Base-by-base conservation (phyloP, 768 basidiomycete species). In the Mycena rosella region DNA sequence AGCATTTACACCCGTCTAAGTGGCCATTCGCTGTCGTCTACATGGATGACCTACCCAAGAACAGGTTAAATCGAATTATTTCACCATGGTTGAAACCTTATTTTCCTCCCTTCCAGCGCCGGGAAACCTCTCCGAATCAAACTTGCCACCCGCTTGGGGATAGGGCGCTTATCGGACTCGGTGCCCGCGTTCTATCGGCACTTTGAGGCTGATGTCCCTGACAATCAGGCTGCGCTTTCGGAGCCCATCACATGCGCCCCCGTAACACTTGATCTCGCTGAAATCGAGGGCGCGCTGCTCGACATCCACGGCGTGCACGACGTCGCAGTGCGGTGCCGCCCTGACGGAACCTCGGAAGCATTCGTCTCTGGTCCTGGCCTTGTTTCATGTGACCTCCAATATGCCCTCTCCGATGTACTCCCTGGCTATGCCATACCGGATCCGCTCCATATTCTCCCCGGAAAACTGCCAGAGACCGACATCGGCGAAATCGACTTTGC, bases 21-120 rank as follows among this genome's bases (percentile, higher is more conserved):
- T 86, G 85, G 85, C 85, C 85, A 0, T 83, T 80, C 70, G 79
- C 77, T 0, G 65, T 86, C 30, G 80, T 86, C 24, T 86, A 84
- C 69, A 85, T 86, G 80, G 74, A 80, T 27, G 81, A 83, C 60
- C 68, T 86, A 4, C 85, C 85, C 10, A 85, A 84, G 75, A 85
- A 85, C 74, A 78, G 79, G 60, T 64, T 5, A n/a, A 26, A 8
- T 22, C 9, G 10, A 7, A n/a, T 3, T 4, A 2, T 14, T 18
- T 51, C 15, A n/a, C 49, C 51, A 5, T 54, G 18, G 2, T 18
- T 29, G 8, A 26, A 17, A n/a, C n/a, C 14, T 24, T 15, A 26
- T 27, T 29, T 26, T 7, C 14, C 11, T 7, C 11, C 11, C 22
- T 0, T 45, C 11, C 63, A 59, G 57, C 24, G 82, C 83, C 36